Base-by-base conservation (phyloP, 805 yeast genomes). In the Candida stauntonica region DNA sequence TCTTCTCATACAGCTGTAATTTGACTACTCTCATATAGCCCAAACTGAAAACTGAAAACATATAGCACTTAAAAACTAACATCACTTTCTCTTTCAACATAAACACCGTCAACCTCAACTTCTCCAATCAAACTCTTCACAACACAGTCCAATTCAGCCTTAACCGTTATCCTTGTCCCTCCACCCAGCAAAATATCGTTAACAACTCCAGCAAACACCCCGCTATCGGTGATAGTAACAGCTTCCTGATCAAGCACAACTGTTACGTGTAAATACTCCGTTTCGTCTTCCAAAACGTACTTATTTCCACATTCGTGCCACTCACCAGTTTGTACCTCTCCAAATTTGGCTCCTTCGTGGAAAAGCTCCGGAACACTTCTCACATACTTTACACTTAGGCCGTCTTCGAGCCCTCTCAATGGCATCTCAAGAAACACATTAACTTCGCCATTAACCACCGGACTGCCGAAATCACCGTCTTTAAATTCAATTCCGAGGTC, bases 231-330 rank as follows among this genome's bases (percentile, higher is more conserved):
- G n/a, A 77, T 62, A 13, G 60, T 52, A 34, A 75, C 54, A 6
- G 69, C 66, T 29, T 71, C 63, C 29, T 67, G 60, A n/a, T 63
- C 61, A 20, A 76, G 54, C 29, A 52, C 59, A 33, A 75, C 60
- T 26, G 53, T 54, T 1, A 76, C 55, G 14, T 57, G 54, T 44
- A 69, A 58, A 18, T 57, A 52, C 12, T 45, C 46, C 4, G 9
- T 26, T 6, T 33, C 40, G 16, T 37, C 31, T 24, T 48, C 38
- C 43, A 40, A 41, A 16, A 46, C 46, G n/a, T 43, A 28, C 24
- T 38, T 55, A 5, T 77, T 71, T 1, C 57, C 55, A 5, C 74
- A 63, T n/a, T 48, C 45, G 17, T 62, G 61, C 81, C 81, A 77
- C 6, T 64, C 65, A 8, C 52, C 51, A 48, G 72, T 50, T 5